Evolutionary conservation across 1,284 basidiomycete species (phyloP), one percentile per base, ranked within the genome.

Genomic region (Pseudozyma sp.): DNA sequence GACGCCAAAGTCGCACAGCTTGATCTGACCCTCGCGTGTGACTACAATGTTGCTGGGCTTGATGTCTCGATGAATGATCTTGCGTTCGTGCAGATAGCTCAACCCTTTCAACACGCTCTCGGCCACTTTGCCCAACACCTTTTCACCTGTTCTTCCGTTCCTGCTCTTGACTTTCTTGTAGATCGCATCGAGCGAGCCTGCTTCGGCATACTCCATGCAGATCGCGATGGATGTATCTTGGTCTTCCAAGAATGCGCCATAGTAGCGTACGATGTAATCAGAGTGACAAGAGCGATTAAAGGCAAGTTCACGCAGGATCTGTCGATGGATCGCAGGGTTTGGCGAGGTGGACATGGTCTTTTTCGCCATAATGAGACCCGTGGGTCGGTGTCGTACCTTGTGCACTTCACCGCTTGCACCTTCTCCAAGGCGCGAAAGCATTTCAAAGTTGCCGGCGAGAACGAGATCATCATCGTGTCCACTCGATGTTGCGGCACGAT

Each of bases 271-370:
- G 86, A 99, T 97, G 85, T 94, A 95, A 72, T 90, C 87, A 78
- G 97, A 94, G 51, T 90, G 88, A 63, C 92, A 94, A 45, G 90
- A 89, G 42, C 93, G 91, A 73, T 94, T 93, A 86, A 98, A 95
- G 54, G 91, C 90, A 60, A 99, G 89, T 86, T 99, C 97, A 44
- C 96, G 91, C 48, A 97, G 88, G 63, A 98, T 90, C 86, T 99
- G 96, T 80, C 92, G 93, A 83, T 89, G 89, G 47, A 89, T 86
- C 83, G 93, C 89, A 3, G 96, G 96, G 53, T 95, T 95, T 74
- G 96, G 93, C 44, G 92, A 93, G 12, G 94, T 95, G 10, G 94
- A 92, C 82, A 99, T 97, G 21, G 95, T 93, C 90, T 99, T 99
- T 80, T 94, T 91, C 10, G 95, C 97, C 90, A 97, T 91, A 79